These are phyloP conservation scores for Warburgia ugandensis DNA, from an alignment of 164 flowering plant genomes.

Conservation along the genomic window DNA sequence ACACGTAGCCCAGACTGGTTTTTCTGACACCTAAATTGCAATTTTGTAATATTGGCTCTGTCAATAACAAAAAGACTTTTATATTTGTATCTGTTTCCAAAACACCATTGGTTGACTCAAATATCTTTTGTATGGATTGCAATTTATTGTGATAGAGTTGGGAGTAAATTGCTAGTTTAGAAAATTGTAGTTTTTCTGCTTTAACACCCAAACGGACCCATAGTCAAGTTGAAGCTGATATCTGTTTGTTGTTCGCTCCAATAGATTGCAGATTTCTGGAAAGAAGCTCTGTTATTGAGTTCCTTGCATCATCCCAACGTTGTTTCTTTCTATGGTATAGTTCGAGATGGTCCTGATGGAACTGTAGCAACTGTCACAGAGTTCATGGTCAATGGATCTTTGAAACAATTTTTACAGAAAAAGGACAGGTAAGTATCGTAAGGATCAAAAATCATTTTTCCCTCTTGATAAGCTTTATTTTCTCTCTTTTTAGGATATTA, in stretches of 20 bases:
- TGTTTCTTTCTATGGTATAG: constrained; percentile 95
- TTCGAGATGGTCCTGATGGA: constrained; percentile 98
- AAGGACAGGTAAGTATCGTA: constrained; percentile 66
- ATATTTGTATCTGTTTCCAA: no score
- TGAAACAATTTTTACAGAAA: constrained; percentile 91
- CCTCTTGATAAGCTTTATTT: no score
- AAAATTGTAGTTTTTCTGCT: neutral
- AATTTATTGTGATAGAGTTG: no score
- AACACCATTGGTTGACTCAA: no score
- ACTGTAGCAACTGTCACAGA: constrained; percentile 97
- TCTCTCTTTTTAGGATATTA: no score
- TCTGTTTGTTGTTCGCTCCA: constrained; percentile 4
- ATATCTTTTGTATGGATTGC: no score
- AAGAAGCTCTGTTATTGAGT: constrained; percentile 87
- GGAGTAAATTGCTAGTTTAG: neutral
- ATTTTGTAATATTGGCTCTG: no score
- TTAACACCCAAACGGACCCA: neutral
- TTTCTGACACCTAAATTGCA: no score
- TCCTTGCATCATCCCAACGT: constrained; percentile 98
- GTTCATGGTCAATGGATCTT: constrained; percentile 94
- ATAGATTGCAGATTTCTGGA: constrained; percentile 99
- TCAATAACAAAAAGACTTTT: no score
- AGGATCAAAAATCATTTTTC: neutral
- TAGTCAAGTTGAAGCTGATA: neutral
- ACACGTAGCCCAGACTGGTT: no score